These are phyloP conservation scores for Madurella mycetomatis DNA, from an alignment of 2,329 filamentous ascomycete species.

Conservation along the genomic window DNA sequence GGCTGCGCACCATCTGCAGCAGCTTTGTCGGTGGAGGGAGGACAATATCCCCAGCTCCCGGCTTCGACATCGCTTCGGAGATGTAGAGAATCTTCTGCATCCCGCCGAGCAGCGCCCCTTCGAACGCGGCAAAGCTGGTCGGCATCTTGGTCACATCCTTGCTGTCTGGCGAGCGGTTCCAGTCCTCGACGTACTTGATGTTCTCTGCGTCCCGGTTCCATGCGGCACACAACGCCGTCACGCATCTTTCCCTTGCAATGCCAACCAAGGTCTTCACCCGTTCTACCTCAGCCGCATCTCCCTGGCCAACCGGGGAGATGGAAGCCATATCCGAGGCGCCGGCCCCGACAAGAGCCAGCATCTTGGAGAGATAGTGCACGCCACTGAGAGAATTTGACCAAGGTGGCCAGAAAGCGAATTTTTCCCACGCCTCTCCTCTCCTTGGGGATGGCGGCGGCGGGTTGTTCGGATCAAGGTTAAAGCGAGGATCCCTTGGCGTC, in stretches of 20 bases:
- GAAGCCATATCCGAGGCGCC: conserved; percentile 82
- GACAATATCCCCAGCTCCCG: conserved; percentile 71
- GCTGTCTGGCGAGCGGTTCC: conserved; percentile 77
- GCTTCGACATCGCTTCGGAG: conserved; percentile 73
- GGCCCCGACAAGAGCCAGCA: conserved; percentile 77
- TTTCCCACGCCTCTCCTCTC: conserved; percentile 82
- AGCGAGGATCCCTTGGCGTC: conserved; percentile 65
- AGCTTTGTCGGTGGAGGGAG: conserved; percentile 81
- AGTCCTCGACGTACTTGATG: conserved; percentile 88
- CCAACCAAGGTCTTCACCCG: conserved; percentile 71
- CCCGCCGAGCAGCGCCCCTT: conserved; percentile 72
- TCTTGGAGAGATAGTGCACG: conserved; percentile 82
- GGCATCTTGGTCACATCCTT: conserved; percentile 91
- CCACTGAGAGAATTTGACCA: conserved; percentile 87
- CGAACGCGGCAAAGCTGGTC: conserved; percentile 76
- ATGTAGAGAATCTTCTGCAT: conserved; percentile 97
- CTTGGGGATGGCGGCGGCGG: conserved; percentile 72
- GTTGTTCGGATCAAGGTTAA: conserved; percentile 74
- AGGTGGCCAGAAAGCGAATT: conserved; percentile 94
- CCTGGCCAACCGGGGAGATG: conserved; percentile 59
- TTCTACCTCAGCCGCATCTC: conserved; percentile 59
- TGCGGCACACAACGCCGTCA: conserved; percentile 78
- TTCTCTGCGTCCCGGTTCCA: conserved; percentile 94
- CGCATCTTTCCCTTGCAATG: conserved; percentile 75
- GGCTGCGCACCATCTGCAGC: conserved; percentile 81